Conservation (phyloP, 768 basidiomycete genomes). For the Naganishia vishniacii region DNA sequence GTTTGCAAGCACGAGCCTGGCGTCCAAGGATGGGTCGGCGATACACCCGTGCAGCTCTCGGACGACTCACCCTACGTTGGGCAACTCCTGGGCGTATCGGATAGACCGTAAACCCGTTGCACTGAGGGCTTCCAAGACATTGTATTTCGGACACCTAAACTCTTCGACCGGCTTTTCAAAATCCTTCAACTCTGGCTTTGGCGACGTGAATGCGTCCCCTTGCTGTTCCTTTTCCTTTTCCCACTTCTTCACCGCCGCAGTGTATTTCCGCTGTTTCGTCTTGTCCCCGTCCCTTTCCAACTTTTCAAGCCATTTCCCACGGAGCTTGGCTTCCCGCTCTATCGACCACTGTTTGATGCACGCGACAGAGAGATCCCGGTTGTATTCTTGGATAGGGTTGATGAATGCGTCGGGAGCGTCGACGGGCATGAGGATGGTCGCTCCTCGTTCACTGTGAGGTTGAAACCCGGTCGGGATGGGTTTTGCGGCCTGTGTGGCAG, state of each 20-base stretch:
- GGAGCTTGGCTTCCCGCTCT: constrained; percentile 34
- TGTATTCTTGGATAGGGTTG: constrained; percentile 97
- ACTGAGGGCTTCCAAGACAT: constrained; percentile 84
- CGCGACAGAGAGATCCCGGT: constrained; percentile 85
- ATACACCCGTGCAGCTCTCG: no score
- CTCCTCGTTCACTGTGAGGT: constrained; percentile 46
- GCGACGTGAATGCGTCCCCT: constrained; percentile 47
- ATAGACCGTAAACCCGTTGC: constrained; percentile 94
- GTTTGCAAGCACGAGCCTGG: constrained; percentile 86
- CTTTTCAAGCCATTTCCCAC: constrained; percentile 53
- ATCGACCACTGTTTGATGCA: constrained; percentile 72
- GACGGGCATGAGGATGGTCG: constrained; percentile 63
- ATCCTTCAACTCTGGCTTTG: not conserved
- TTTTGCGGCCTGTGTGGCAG: not conserved
- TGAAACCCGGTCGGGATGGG: constrained; percentile 39
- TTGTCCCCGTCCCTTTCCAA: constrained; percentile 56
- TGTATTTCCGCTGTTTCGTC: constrained; percentile 54
- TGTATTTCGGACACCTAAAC: constrained; percentile 55
- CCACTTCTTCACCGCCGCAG: constrained; percentile 35
- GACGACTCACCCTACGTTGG: constrained; percentile 70
- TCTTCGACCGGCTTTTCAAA: not conserved
- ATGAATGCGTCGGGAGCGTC: constrained; percentile 74
- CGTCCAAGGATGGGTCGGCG: not conserved
- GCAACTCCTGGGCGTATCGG: constrained; percentile 95
- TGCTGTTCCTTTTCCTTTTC: constrained; percentile 42